Conservation (phyloP, 2,329 filamentous ascomycete genomes). For the Fusarium udum region DNA sequence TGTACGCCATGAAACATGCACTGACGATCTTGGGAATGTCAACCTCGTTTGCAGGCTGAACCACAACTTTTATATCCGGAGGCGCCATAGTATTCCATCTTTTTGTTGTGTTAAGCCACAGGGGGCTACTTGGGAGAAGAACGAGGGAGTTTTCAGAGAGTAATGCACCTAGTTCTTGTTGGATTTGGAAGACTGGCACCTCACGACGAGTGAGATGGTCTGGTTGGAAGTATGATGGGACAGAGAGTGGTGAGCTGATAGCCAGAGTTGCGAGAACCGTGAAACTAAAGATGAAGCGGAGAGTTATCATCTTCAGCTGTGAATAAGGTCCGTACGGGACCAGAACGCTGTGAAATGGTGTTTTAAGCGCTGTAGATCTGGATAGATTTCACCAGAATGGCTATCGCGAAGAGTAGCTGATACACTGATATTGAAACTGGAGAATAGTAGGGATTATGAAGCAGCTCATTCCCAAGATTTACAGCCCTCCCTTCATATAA, state of each 20-base stretch:
- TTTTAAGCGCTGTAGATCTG: fast-evolving
- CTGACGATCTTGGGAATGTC: background rate
- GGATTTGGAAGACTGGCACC: background rate
- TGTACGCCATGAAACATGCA: fast-evolving
- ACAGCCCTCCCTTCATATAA: background rate
- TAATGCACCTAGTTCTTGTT: background rate
- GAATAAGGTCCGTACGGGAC: background rate
- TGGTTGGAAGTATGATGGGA: background rate
- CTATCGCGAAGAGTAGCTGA: background rate
- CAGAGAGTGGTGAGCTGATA: background rate
- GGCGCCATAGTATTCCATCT: background rate
- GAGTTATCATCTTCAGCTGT: fast-evolving
- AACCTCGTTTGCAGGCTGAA: background rate
- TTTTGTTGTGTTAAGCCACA: background rate
- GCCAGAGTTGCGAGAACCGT: fast-evolving
- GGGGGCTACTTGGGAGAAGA: background rate
- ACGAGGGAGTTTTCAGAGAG: background rate
- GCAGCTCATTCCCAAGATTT: fast-evolving
- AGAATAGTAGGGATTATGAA: fast-evolving
- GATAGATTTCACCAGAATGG: fast-evolving
- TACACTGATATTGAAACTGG: fast-evolving
- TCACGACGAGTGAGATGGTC: background rate
- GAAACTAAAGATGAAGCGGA: background rate
- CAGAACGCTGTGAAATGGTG: fast-evolving
- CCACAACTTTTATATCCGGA: background rate